Percentiles rank a stretch among this genome's conserved stretches.
These are phyloP conservation scores for Pseudonitzschia multiseries DNA, from an alignment of 108 stramenopile genomes.

Conservation along the genomic window DNA sequence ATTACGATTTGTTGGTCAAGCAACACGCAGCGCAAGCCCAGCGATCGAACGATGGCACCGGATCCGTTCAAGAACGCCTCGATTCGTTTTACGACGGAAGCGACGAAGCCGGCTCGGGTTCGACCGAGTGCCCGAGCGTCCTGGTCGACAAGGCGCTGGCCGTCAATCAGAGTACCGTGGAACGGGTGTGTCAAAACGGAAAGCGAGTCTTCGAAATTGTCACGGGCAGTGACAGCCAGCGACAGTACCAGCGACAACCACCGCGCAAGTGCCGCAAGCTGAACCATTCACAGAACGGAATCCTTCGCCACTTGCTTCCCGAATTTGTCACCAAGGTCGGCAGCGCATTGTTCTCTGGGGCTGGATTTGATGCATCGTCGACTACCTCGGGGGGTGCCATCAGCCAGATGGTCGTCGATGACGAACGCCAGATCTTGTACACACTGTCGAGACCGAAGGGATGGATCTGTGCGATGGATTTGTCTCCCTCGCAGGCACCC, in stretches of 20 bases:
- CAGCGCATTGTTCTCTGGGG: slow-evolving; percentile 46
- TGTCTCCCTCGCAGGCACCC: slow-evolving; percentile 32
- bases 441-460: slow-evolving; percentile 64
- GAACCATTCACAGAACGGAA: slow-evolving; percentile 57
- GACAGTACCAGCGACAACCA: slow-evolving; percentile 23
- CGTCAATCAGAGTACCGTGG: slow-evolving; percentile 10
- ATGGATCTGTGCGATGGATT: slow-evolving; percentile 76
- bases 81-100: slow-evolving; percentile 53
- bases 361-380: slow-evolving; percentile 36
- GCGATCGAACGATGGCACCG: slow-evolving; percentile 8
- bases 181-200: slow-evolving; percentile 38
- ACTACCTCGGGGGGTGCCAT: slow-evolving; percentile 71
- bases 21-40: slow-evolving; percentile 1
- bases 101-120: slow-evolving; percentile 4
- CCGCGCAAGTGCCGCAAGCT: slow-evolving; percentile 82
- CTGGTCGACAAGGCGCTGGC: slow-evolving; percentile 20
- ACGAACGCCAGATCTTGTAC: slow-evolving; percentile 71
- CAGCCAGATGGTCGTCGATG: slow-evolving; percentile 65
- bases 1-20: slow-evolving; percentile 62
- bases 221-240: slow-evolving; percentile 13
- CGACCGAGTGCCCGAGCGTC: slow-evolving; percentile 26
- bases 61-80: slow-evolving; percentile 33
- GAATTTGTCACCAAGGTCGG: slow-evolving; percentile 51
- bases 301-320: slow-evolving; percentile 55
- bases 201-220: slow-evolving; percentile 52